Base-by-base conservation (phyloP, 2,329 filamentous ascomycete species). In the Didymella pinodella region DNA sequence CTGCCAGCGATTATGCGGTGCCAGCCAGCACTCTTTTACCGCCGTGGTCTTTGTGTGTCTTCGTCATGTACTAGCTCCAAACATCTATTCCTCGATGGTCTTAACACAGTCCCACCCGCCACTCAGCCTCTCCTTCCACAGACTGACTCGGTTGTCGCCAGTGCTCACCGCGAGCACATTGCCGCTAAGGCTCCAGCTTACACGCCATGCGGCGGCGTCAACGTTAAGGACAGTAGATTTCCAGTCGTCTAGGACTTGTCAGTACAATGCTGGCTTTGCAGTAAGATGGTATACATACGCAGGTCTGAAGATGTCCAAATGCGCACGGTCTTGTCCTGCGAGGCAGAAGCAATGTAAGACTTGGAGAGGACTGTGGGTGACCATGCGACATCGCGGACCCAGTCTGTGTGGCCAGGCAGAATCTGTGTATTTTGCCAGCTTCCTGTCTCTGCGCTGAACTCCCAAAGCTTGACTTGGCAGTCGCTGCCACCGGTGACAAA, bases 71-170 rank as follows among this genome's bases (percentile, higher is more conserved):
- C 16, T 36, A n/a, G 4, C 34, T 26, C 26, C 4, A 16, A 7
- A 41, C 34, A 14, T 41, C 54, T 75, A 96, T 81, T 96, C 92
- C 78, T 97, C 94, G 76, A 99, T 93, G 59, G 92, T 93, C 86
- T 97, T 97, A 66, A 98, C 92, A 72, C 91, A 92, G 80, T 98
- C 93, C 95, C 95, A 99, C 75, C 96, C 92, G 54, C 95, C 95
- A 76, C 90, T 91, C 69, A 99, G 82, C 77, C 96, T 96, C 85
- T 99, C 95, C 85, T 98, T 99, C 94, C 94, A 99, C 77, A 99
- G 80, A 53, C 90, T 96, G 55, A 99, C 93, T 81, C 96, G 93
- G 84, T 99, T 99, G 80, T 99, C 94, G 26, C 90, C 92, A 38
- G 92, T 92, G 75, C 91, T 95, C 63, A 97, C 92, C 10, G 95